These are phyloP conservation scores for Chaetothyriales sp. DNA, from an alignment of 2,329 filamentous ascomycete genomes.

Conservation along the genomic window DNA sequence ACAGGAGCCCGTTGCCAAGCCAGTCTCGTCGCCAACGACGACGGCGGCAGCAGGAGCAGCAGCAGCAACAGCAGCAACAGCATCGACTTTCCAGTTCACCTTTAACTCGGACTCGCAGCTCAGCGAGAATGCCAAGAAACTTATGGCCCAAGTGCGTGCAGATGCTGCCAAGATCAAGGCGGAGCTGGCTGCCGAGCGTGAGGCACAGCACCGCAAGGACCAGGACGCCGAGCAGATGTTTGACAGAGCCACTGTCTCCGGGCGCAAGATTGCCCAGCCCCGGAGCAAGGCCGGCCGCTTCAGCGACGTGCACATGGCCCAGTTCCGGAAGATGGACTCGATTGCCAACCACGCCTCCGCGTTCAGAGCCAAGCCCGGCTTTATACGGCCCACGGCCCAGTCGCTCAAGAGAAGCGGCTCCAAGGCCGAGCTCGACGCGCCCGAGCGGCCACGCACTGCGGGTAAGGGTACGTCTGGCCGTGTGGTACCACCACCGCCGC, in stretches of 20 bases:
- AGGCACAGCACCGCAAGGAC: constrained; percentile 39
- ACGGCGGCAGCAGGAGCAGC: constrained; percentile 20
- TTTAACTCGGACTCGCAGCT: constrained; percentile 32
- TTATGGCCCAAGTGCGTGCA: constrained; percentile 55
- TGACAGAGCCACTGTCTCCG: constrained; percentile 23
- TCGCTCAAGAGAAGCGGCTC: constrained; percentile 40
- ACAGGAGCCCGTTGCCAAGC: background rate
- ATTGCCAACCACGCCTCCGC: constrained; percentile 76
- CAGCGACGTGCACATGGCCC: constrained; percentile 70
- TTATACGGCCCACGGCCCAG: constrained; percentile 27
- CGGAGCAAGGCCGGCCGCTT: constrained; percentile 67
- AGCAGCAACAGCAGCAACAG: too few species aligned
- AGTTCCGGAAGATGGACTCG: constrained; percentile 97
- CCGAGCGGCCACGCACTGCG: constrained; percentile 26
- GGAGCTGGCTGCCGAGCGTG: constrained; percentile 49
- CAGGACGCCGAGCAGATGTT: constrained; percentile 32
- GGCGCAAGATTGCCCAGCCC: constrained; percentile 63
- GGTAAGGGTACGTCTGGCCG: constrained; percentile 28
- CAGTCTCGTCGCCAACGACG: constrained; percentile 2
- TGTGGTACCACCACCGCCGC: constrained; percentile 20
- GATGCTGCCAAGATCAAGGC: constrained; percentile 59
- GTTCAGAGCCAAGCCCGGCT: constrained; percentile 40
- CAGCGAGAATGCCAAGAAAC: constrained; percentile 38
- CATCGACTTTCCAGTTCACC: constrained; percentile 34
- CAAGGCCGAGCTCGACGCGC: constrained; percentile 53